These are phyloP conservation scores for Lactarius sp. DNA, from an alignment of 768 basidiomycete genomes.

Conservation along the genomic window DNA sequence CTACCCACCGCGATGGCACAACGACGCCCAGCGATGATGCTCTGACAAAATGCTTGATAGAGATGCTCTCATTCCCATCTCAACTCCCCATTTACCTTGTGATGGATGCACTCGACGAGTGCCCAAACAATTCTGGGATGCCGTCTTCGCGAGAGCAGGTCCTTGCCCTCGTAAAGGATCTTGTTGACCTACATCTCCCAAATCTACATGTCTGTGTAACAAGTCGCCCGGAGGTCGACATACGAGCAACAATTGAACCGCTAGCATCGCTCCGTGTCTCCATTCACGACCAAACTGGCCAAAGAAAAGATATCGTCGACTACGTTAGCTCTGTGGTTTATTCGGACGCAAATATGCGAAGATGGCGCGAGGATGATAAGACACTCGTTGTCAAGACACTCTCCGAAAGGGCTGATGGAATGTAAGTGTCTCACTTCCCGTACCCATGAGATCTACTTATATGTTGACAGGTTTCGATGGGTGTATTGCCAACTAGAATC, in stretches of 20 bases:
- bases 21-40: background rate
- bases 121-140: background rate
- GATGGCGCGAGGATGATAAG: constrained; percentile 14
- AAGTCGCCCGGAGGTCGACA: background rate
- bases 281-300: constrained; percentile 2
- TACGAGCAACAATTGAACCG: background rate
- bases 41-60: background rate
- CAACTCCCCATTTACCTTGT: background rate
- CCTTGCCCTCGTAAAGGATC: background rate
- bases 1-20: background rate
- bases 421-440: background rate
- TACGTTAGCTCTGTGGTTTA: background rate
- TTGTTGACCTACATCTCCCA: background rate
- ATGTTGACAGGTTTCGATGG: background rate
- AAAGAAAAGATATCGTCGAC: background rate
- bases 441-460: background rate
- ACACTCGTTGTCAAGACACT: constrained; percentile 5
- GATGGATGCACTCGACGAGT: constrained; percentile 11
- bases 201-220: background rate
- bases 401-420: constrained; percentile 9
- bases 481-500: constrained; percentile 5
- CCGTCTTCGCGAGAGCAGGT: background rate
- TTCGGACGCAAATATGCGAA: constrained; percentile 9
- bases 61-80: background rate
- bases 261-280: constrained; percentile 1